These are phyloP conservation scores for Sphagnum tenellum DNA, from an alignment of 225 moss, liverwort and hornwort species.

Conservation along the genomic window DNA sequence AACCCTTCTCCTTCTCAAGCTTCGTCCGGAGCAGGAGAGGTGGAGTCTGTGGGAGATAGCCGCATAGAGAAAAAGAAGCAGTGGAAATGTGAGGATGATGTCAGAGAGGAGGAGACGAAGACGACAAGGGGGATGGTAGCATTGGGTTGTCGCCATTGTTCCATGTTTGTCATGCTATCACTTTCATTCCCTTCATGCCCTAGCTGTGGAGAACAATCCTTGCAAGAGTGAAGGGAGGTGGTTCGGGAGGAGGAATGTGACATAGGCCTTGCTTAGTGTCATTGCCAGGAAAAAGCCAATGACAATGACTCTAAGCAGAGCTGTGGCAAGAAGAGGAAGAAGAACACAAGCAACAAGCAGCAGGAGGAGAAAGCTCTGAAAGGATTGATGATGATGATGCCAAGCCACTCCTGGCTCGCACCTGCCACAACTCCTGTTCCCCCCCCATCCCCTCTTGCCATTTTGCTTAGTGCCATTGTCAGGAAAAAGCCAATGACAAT, in stretches of 20 bases:
- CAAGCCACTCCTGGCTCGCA: background rate
- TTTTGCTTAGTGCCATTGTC: too few species aligned
- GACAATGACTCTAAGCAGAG: too few species aligned
- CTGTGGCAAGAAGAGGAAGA: constrained; percentile 4
- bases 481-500: too few species aligned
- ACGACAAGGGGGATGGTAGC: constrained; percentile 31
- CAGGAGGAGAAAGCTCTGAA: too few species aligned
- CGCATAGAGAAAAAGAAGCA: constrained; percentile 5
- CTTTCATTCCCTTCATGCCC: constrained; percentile 49
- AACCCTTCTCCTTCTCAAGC: too few species aligned
- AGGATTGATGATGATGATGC: too few species aligned
- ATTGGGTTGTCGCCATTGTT: constrained; percentile 49
- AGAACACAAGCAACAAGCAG: background rate
- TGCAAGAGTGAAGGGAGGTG: background rate
- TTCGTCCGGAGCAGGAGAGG: constrained; percentile 1
- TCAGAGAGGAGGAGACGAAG: constrained; percentile 5
- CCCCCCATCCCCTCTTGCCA: too few species aligned
- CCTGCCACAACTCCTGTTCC: too few species aligned
- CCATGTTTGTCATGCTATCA: constrained; percentile 46
- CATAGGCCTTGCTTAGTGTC: constrained; percentile 63
- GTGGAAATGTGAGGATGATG: constrained; percentile 1
- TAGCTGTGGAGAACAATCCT: constrained; percentile 34
- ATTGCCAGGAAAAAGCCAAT: constrained; percentile 4
- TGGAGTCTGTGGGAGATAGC: constrained; percentile 14
- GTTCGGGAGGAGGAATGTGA: constrained; percentile 20